Percentiles rank a stretch among this genome's conserved stretches.
phyloP scores from a whole-genome alignment of 2,329 filamentous ascomycete genomes.

The Boeremia exigua region DNA sequence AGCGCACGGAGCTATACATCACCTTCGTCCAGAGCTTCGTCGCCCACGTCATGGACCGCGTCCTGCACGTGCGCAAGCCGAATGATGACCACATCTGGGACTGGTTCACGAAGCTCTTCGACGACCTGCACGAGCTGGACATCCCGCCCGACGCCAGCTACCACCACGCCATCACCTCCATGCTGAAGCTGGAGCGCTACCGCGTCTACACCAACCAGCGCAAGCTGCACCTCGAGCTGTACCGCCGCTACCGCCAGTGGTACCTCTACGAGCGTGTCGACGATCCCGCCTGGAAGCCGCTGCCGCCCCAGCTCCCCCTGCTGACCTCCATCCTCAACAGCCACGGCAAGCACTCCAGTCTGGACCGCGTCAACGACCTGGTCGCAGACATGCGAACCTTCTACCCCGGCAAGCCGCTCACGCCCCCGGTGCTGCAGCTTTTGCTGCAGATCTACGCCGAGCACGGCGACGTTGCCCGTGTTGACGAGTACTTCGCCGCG shows the following conservation, averaged over 20 bases:
- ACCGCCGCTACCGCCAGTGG: conserved; percentile 30
- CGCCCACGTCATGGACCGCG: conserved; percentile 34
- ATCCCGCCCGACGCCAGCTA: conserved; percentile 33
- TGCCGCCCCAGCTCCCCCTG: conserved; percentile 23
- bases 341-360: conserved; percentile 29
- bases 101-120: conserved; percentile 36
- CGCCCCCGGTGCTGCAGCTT: conserved; percentile 24
- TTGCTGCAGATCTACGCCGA: conserved; percentile 42
- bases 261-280: conserved; percentile 21
- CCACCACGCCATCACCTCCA: conserved; percentile 32
- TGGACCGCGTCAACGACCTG: conserved; percentile 25
- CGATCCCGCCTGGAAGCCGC: neutral
- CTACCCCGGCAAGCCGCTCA: conserved; percentile 28
- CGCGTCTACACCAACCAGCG: conserved; percentile 33
- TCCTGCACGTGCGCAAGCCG: conserved; percentile 23
- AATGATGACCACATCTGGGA: conserved; percentile 37
- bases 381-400: conserved; percentile 36
- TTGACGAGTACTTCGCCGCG: conserved; percentile 43
- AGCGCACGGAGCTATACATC: conserved; percentile 15
- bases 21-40: conserved; percentile 37
- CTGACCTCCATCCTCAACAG: conserved; percentile 30
- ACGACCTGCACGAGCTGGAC: conserved; percentile 23
- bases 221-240: conserved; percentile 37
- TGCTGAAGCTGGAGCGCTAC: conserved; percentile 38
- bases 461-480: conserved; percentile 40